A percentile compares a stretch with the other conserved stretches of the same genome.
Evolutionary conservation across 148 eudicot genomes (phyloP).

Genomic region (Rhododendron ovatum): DNA sequence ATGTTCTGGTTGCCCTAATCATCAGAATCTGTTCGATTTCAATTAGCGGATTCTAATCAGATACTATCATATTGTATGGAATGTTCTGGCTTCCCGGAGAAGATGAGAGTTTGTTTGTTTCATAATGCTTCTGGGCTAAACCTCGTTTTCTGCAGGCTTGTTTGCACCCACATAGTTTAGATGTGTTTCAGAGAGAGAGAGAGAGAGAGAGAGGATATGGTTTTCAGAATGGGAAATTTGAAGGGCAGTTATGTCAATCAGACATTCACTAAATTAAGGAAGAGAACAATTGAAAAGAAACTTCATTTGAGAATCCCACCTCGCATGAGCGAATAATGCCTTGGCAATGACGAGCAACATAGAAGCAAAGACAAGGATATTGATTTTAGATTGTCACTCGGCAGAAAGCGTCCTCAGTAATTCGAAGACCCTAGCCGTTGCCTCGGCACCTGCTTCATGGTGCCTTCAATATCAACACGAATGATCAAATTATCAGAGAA

Average conservation of each 20-base stretch:
- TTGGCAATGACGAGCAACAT: slow-evolving; percentile 90
- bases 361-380: slow-evolving; percentile 82
- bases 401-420: slow-evolving; percentile 72
- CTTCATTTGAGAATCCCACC: slow-evolving; percentile 37
- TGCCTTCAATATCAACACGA: slow-evolving; percentile 46
- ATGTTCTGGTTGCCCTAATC: background rate
- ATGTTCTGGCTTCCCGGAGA: background rate
- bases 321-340: slow-evolving; percentile 90
- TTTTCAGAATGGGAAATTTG: no score
- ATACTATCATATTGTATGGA: background rate
- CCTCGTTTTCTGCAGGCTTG: no score
- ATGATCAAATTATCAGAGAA: background rate
- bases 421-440: slow-evolving; percentile 73
- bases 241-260: no score
- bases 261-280: background rate
- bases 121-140: no score
- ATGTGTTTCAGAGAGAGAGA: no score
- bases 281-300: background rate
- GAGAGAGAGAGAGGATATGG: no score
- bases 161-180: no score
- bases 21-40: background rate
- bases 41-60: background rate
- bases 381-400: slow-evolving; percentile 71
- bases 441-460: slow-evolving; percentile 78
- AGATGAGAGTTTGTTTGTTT: no score